Base-by-base conservation (phyloP, 768 basidiomycete genomes). In the Scleroderma bovista region DNA sequence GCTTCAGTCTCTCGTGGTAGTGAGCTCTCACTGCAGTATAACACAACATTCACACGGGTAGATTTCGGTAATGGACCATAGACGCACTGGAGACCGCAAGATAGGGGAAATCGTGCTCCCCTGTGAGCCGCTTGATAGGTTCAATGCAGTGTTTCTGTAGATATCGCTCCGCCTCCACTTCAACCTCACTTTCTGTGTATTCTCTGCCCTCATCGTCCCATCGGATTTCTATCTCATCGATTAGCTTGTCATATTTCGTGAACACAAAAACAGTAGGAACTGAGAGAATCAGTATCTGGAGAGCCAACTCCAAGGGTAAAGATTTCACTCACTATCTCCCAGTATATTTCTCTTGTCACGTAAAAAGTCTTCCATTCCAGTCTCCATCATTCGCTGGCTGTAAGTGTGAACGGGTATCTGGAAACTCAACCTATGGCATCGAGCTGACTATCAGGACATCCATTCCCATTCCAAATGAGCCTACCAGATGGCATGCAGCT, bases 401-500 rank as follows among this genome's bases (percentile, higher is more conserved):
- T 26, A 15, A 31, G 22, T 19, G 13, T 26, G 9, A 20, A 32
- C 38, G 9, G 50, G 38, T 13, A 40, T 40, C 31, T 38, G 34
- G 19, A 51, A 40, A 15, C 45, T 46, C 12, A 51, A 38, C 50
- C 50, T 51, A 10, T 15, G 16, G n/a, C 9, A 24, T 10, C 39
- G 12, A 20, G 8, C 12, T 36, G 34, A 11, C 44, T 22, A 44
- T n/a, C 22, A 31, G 6, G 42, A 11, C 11, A 2, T 13, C 11
- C 29, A 36, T 10, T 2, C 17, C 3, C 20, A 22, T 29, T 22
- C 4, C 34, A 13, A 44, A 19, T 11, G 17, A 17, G 16, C 51
- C 0, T 46, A 56, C 55, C 55, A 56, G 19, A 56, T 33, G 6
- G 55, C 55, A 44, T 56, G 55, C 13, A 56, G 20, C 23, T 24